Percentiles rank a stretch among this genome's conserved stretches.
phyloP scores from a whole-genome alignment of 495 filamentous ascomycete genomes.

The Apodospora peruviana region DNA sequence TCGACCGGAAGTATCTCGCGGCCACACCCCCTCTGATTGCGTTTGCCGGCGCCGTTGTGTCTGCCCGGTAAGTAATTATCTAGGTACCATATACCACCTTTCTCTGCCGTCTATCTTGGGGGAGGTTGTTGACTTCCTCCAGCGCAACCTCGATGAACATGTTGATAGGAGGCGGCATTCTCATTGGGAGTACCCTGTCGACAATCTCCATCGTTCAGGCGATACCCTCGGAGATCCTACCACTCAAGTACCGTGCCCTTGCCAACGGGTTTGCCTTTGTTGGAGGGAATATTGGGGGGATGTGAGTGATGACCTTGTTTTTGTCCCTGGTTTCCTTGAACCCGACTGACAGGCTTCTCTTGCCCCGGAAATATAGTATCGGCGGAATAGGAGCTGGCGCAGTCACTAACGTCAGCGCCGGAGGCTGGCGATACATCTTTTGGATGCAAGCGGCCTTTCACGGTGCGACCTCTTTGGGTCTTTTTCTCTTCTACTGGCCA shows the following conservation, averaged over 20 bases:
- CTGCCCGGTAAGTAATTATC: too few species aligned
- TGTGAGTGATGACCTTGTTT: constrained; percentile 31
- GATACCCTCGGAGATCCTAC: constrained; percentile 50
- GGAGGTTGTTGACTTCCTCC: too few species aligned
- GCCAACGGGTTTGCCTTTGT: constrained; percentile 48
- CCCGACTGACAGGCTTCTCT: not conserved
- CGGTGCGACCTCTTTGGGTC: constrained; percentile 35
- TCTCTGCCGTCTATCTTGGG: too few species aligned
- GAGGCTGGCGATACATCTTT: constrained; percentile 52
- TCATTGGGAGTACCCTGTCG: constrained; percentile 47
- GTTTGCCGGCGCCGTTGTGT: constrained; percentile 47
- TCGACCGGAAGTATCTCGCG: constrained; percentile 48
- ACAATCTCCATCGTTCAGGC: constrained; percentile 50
- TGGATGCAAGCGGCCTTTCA: constrained; percentile 56
- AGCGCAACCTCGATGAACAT: constrained; percentile 47
- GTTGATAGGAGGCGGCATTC: constrained; percentile 50
- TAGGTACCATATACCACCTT: too few species aligned
- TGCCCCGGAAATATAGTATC: constrained; percentile 20
- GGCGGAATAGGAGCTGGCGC: constrained; percentile 44
- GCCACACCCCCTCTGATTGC: constrained; percentile 45
- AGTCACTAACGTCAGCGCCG: constrained; percentile 39
- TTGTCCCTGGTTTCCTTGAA: not conserved
- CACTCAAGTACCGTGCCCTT: constrained; percentile 47
- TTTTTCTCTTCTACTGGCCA: constrained; percentile 48
- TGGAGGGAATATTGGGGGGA: constrained; percentile 42